These are phyloP conservation scores for Ogataea trehaloabstinens DNA, from an alignment of 805 yeast genomes.

Conservation along the genomic window DNA sequence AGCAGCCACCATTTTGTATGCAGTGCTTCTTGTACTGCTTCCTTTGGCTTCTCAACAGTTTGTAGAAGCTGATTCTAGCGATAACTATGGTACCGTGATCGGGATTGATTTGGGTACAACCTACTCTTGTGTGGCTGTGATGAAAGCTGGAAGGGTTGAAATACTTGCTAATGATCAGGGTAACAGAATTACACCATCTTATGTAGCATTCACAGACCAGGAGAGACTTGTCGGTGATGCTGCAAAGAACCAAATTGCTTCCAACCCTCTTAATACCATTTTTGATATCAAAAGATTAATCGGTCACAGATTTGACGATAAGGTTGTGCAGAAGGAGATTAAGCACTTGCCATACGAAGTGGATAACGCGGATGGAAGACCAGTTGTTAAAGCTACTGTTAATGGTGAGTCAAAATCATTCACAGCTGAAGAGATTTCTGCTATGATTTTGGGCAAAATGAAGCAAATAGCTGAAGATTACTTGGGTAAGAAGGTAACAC, in stretches of 20 bases:
- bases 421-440: constrained; percentile 93
- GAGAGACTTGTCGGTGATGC: constrained; percentile 97
- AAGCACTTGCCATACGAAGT: constrained; percentile 90
- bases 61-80: constrained; percentile 28
- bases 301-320: constrained; percentile 77
- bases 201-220: constrained; percentile 92
- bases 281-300: constrained; percentile 95
- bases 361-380: constrained; percentile 77
- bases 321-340: constrained; percentile 73
- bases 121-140: constrained; percentile 94
- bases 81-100: constrained; percentile 49
- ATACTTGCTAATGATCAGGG: constrained; percentile 98
- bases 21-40: constrained; percentile 26
- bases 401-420: constrained; percentile 84
- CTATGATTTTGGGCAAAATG: constrained; percentile 91
- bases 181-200: constrained; percentile 96
- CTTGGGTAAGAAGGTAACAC: constrained; percentile 79
- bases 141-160: constrained; percentile 63
- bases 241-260: constrained; percentile 97
- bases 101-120: constrained; percentile 98
- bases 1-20: constrained; percentile 27
- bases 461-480: constrained; percentile 88
- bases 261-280: constrained; percentile 91
- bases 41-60: constrained; percentile 27
- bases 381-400: constrained; percentile 81